Conservation (phyloP, 2,329 filamentous ascomycete species). For the Bipolaris zeicola region DNA sequence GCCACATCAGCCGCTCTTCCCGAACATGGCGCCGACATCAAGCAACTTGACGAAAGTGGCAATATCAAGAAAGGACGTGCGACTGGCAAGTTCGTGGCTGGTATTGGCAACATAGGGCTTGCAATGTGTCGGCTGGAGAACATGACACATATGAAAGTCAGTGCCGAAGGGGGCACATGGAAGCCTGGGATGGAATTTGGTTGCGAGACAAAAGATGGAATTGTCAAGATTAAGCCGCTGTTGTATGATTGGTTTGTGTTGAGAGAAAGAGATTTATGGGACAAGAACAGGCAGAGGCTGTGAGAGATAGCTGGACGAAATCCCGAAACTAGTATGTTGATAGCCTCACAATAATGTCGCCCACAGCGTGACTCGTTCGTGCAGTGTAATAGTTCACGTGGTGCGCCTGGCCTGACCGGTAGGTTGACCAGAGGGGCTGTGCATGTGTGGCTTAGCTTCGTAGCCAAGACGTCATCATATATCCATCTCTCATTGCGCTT, state of each 20-base stretch:
- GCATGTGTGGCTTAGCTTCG: slow-evolving; percentile 28
- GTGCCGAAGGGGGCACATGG: slow-evolving; percentile 67
- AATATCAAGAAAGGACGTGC: slow-evolving; percentile 61
- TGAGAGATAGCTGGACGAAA: background rate
- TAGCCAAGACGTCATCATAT: slow-evolving; percentile 14
- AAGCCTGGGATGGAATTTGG: slow-evolving; percentile 62
- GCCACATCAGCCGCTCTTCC: slow-evolving; percentile 36
- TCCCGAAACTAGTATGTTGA: background rate
- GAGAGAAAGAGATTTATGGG: slow-evolving; percentile 45
- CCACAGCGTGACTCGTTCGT: background rate
- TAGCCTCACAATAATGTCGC: background rate
- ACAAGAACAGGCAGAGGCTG: slow-evolving; percentile 29
- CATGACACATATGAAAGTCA: slow-evolving; percentile 81
- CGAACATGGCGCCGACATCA: slow-evolving; percentile 59
- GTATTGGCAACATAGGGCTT: slow-evolving; percentile 84
- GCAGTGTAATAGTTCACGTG: background rate
- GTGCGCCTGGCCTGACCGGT: slow-evolving; percentile 7
- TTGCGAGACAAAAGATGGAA: slow-evolving; percentile 18
- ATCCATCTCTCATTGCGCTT: background rate
- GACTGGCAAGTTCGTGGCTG: slow-evolving; percentile 79
- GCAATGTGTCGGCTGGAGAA: slow-evolving; percentile 85
- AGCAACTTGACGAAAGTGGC: slow-evolving; percentile 54
- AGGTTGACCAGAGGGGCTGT: slow-evolving; percentile 26
- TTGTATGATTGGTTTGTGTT: slow-evolving; percentile 75
- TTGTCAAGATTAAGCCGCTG: slow-evolving; percentile 63